A percentile compares a stretch with the other conserved stretches of the same genome.
These are phyloP conservation scores for Tylopilus felleus DNA, from an alignment of 768 basidiomycete species.

Conservation along the genomic window DNA sequence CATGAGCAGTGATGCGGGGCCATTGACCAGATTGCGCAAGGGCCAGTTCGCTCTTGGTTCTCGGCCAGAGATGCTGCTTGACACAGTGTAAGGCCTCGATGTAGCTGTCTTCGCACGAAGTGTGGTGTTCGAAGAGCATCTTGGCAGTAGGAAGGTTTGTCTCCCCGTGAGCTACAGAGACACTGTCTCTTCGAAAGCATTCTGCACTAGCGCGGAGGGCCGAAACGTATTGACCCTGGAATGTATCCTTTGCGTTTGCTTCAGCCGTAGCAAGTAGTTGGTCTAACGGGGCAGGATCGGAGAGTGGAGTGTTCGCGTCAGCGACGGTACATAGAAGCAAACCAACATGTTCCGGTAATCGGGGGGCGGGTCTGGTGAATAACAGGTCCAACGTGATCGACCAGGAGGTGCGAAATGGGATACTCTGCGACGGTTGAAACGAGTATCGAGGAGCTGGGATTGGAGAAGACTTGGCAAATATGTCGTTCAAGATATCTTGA, in stretches of 20 bases:
- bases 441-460: background rate
- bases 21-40: conserved; percentile 30
- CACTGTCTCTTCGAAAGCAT: conserved; percentile 3
- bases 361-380: conserved; percentile 3
- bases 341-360: background rate
- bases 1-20: conserved; percentile 35
- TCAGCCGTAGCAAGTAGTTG: conserved; percentile 4
- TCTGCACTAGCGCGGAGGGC: conserved; percentile 9
- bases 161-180: background rate
- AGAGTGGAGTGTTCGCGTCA: background rate
- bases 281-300: background rate
- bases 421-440: background rate
- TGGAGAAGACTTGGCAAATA: background rate
- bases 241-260: conserved; percentile 5
- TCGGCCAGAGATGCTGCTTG: conserved; percentile 11
- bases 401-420: background rate
- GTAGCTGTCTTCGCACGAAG: conserved; percentile 6
- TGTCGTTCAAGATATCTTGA: conserved; percentile 5
- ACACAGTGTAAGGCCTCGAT: background rate
- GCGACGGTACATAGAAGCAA: background rate
- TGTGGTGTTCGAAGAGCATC: conserved; percentile 10
- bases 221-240: conserved; percentile 11
- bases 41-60: conserved; percentile 15
- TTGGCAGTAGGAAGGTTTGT: background rate
- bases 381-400: background rate